phyloP scores from a whole-genome alignment of 768 basidiomycete genomes.

The Antrodiella citrinella region DNA sequence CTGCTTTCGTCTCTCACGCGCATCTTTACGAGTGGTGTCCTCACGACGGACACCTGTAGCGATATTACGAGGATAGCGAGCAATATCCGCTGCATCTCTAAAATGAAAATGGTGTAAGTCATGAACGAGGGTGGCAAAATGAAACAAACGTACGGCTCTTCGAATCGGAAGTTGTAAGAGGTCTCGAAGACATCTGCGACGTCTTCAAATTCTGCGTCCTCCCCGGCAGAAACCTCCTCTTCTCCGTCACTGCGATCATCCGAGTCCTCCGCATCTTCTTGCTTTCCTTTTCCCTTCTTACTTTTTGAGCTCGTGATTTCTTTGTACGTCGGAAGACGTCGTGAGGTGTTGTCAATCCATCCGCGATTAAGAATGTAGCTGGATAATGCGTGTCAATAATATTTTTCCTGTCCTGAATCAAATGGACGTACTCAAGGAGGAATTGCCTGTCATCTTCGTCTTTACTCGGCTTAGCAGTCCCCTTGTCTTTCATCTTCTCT shows the following conservation, averaged over 20 bases:
- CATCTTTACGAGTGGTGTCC: constrained; percentile 75
- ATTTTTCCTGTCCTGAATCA: no score
- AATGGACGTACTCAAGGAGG: constrained; percentile 66
- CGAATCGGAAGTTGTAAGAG: constrained; percentile 97
- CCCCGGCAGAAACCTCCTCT: constrained; percentile 26
- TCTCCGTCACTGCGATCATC: constrained; percentile 20
- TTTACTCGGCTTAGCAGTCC: constrained; percentile 31
- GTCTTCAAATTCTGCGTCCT: constrained; percentile 81
- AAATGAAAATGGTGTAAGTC: neutral
- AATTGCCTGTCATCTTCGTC: constrained; percentile 79
- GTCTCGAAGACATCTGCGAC: constrained; percentile 88
- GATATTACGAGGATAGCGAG: constrained; percentile 70
- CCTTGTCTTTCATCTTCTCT: constrained; percentile 23
- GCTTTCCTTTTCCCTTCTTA: constrained; percentile 18
- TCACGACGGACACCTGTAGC: constrained; percentile 57
- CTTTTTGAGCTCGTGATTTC: constrained; percentile 53
- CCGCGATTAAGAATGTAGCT: constrained; percentile 97
- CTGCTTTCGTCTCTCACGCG: constrained; percentile 68
- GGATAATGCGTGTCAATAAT: no score
- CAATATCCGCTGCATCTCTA: constrained; percentile 59
- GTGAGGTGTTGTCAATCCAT: constrained; percentile 80
- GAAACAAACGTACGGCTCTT: constrained; percentile 70
- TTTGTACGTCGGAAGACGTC: constrained; percentile 75
- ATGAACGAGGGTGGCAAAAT: neutral
- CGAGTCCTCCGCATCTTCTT: constrained; percentile 16